Evolutionary conservation across 108 stramenopile species (phyloP), one percentile per base, ranked within the genome.

Genomic region (Nitzschia sp.): DNA sequence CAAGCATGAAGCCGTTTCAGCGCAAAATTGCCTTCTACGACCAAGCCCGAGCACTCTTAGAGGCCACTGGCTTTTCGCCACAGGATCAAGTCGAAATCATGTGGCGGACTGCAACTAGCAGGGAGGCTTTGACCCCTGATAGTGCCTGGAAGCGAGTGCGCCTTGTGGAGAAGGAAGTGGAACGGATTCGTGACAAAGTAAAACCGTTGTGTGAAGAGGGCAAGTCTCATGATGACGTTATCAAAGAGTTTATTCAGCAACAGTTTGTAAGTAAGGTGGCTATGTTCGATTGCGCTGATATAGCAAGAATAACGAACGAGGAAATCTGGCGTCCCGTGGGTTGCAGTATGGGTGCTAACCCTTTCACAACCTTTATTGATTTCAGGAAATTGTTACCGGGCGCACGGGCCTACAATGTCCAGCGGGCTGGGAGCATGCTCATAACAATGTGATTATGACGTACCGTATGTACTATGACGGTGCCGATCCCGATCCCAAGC

Each of bases 381-480:
- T 23, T 4, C 21, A 62, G 38, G 77, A 73, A 72, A 25, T 23
- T 5, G 24, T 56, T 2, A 53, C 60, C 29, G 58, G 58, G 9
- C 32, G 53, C 17, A 46, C 42, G 2, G 56, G 54, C 0, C 58
- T 63, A 21, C 17, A 8, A 1, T 47, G n/a, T 29, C 75, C 75
- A 35, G 30, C 35, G 23, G 17, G 46, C 36, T 68, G 47, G 54
- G 62, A 69, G 45, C 48, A 66, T 32, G 54, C 82, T 27, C 84
- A 85, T 48, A 83, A 68, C 65, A 74, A 81, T 46, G 67, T 80
- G 19, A 77, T 89, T 32, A 59, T 83, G 55, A 57, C 64, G 26
- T 89, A 82, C 66, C 78, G 79, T 29, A 80, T 89, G 71, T 85
- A 84, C 64, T 89, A 79, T 49, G 45, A 76, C 6, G 84, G 84